phyloP scores from a whole-genome alignment of 208 protist genomes.

The Tritrichomonas foetus region DNA sequence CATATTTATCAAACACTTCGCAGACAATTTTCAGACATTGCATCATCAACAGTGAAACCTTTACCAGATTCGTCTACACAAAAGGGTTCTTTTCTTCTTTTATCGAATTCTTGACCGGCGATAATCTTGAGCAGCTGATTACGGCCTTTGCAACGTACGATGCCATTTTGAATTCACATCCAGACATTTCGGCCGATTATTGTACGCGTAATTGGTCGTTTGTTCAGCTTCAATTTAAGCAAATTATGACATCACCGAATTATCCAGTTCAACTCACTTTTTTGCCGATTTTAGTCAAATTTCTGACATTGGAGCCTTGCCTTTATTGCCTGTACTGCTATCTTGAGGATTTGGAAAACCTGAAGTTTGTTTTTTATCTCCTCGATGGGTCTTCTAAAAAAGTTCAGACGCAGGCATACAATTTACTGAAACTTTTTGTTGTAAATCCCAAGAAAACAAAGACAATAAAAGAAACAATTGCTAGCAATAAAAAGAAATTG shows the following conservation, averaged over 20 bases:
- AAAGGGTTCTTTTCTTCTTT: neutral
- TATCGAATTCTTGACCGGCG: neutral
- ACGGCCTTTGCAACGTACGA: neutral
- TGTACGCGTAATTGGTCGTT: neutral
- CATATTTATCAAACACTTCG: neutral
- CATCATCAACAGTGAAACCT: neutral
- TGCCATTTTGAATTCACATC: neutral
- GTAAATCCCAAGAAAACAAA: neutral
- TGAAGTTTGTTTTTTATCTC: neutral
- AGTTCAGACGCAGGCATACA: neutral
- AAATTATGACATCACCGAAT: neutral
- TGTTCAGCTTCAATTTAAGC: neutral
- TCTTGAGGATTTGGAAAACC: neutral
- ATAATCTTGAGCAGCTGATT: neutral
- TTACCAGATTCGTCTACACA: neutral
- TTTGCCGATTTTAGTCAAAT: neutral
- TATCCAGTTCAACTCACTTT: neutral
- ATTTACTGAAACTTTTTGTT: neutral
- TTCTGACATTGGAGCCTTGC: neutral
- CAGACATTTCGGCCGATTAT: neutral
- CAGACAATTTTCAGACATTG: neutral
- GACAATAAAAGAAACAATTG: neutral
- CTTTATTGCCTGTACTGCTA: neutral
- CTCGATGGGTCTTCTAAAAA: neutral
- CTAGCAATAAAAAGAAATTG: neutral